phyloP scores from a whole-genome alignment of 768 basidiomycete genomes.

The Amanita polypyramis region DNA sequence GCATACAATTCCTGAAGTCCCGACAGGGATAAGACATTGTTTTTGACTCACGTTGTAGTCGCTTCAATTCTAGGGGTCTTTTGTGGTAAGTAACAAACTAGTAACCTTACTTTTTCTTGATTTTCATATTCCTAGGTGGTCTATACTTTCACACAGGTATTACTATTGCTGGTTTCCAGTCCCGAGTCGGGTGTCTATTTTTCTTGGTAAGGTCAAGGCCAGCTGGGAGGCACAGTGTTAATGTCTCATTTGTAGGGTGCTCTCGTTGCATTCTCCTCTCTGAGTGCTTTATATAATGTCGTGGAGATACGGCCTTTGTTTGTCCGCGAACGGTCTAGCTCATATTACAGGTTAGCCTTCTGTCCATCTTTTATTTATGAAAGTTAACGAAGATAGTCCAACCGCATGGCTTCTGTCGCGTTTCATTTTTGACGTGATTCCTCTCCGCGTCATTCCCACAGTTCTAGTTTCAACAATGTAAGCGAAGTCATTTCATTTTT shows the following conservation, averaged over 20 bases:
- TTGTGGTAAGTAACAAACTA: slow-evolving; percentile 44
- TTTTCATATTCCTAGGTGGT: slow-evolving; percentile 42
- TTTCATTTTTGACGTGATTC: slow-evolving; percentile 82
- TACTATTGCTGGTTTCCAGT: slow-evolving; percentile 89
- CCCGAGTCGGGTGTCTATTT: slow-evolving; percentile 87
- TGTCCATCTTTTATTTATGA: slow-evolving; percentile 3
- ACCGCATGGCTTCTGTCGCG: slow-evolving; percentile 88
- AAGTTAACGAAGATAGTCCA: slow-evolving; percentile 37
- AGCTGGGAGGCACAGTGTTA: neutral
- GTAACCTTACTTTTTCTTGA: neutral
- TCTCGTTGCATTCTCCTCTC: slow-evolving; percentile 81
- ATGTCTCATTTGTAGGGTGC: slow-evolving; percentile 47
- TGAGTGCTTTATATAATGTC: slow-evolving; percentile 86
- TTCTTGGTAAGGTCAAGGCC: slow-evolving; percentile 51
- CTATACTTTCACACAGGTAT: slow-evolving; percentile 73
- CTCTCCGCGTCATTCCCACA: slow-evolving; percentile 81
- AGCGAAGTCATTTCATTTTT: slow-evolving; percentile 18
- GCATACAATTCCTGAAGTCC: neutral
- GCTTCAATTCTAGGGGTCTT: slow-evolving; percentile 75
- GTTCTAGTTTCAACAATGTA: slow-evolving; percentile 80
- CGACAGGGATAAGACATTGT: slow-evolving; percentile 69
- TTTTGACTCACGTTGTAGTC: slow-evolving; percentile 67
- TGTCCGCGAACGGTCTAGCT: slow-evolving; percentile 77
- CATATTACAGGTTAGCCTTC: slow-evolving; percentile 63
- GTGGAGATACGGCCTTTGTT: slow-evolving; percentile 80